These are phyloP conservation scores for Talaromyces wortmannii DNA, from an alignment of 495 filamentous ascomycete genomes.

Conservation along the genomic window DNA sequence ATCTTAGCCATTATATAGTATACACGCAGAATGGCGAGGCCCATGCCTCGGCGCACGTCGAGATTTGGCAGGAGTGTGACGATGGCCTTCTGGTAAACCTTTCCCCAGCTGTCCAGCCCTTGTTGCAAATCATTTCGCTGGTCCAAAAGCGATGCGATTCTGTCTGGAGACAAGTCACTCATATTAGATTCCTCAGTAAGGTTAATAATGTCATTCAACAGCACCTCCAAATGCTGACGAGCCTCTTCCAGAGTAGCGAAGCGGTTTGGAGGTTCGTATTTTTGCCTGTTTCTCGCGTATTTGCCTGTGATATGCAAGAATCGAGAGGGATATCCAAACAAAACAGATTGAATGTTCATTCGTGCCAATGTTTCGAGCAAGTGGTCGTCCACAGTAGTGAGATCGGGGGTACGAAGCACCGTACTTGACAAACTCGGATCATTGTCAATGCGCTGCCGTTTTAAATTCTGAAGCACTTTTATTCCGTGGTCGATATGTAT, in stretches of 20 bases:
- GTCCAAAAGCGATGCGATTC: not conserved
- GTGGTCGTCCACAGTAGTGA: not conserved
- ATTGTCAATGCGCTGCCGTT: not conserved
- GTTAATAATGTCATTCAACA: not conserved
- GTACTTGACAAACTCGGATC: not conserved
- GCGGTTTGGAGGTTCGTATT: not conserved
- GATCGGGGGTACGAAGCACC: not conserved
- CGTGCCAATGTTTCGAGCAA: not conserved
- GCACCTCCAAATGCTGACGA: conserved; percentile 1
- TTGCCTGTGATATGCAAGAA: not conserved
- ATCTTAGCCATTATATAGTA: conserved; percentile 42
- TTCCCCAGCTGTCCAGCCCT: not conserved
- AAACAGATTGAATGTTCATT: not conserved
- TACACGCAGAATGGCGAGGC: conserved; percentile 24
- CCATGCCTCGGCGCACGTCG: not conserved
- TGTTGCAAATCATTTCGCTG: not conserved
- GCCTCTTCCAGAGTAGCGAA: not conserved
- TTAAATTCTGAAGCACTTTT: not conserved
- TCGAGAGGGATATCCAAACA: conserved; percentile 1
- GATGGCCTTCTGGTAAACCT: not conserved
- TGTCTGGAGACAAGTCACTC: not conserved
- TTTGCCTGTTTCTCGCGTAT: not conserved
- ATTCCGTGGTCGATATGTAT: conserved; percentile 38
- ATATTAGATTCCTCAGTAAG: not conserved
- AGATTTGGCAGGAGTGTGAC: not conserved